Evolutionary conservation across 2,329 filamentous ascomycete genomes (phyloP).

Genomic region (Penicillium sp.): DNA sequence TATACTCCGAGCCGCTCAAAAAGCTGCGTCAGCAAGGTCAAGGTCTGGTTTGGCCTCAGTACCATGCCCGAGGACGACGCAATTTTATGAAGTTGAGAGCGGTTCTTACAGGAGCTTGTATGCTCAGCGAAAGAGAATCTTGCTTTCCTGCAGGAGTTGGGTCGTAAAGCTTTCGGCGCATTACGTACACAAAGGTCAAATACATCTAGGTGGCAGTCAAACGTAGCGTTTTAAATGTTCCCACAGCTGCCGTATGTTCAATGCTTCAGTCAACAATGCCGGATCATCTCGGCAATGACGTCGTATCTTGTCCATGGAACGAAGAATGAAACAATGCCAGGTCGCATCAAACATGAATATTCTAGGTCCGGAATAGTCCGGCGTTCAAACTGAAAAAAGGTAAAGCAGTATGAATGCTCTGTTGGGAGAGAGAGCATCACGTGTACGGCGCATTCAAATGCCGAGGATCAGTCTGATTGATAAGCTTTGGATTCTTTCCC

Average conservation of each 20-base stretch:
- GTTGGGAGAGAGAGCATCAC: too few species aligned
- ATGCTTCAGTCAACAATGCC: not conserved
- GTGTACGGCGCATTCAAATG: too few species aligned
- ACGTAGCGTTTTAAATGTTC: not conserved
- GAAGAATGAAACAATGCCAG: not conserved
- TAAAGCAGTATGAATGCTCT: not conserved
- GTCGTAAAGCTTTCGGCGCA: not conserved
- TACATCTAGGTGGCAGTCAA: not conserved
- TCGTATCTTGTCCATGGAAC: not conserved
- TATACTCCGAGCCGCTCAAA: conserved; percentile 4
- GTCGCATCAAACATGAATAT: not conserved
- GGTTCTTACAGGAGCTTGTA: not conserved
- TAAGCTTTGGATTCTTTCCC: too few species aligned
- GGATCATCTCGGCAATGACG: conserved; percentile 1
- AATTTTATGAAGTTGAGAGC: not conserved
- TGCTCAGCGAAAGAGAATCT: not conserved
- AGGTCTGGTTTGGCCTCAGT: not conserved
- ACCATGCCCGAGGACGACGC: not conserved
- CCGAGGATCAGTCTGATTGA: too few species aligned
- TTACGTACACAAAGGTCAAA: not conserved
- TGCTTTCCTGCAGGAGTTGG: not conserved
- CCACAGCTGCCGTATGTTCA: not conserved
- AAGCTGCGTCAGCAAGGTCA: not conserved
- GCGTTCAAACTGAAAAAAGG: not conserved
- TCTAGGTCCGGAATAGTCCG: not conserved